A percentile compares a stretch with the other conserved stretches of the same genome.
Conservation (phyloP, 2,329 filamentous ascomycete species). For the Lecanicillium sp. region DNA sequence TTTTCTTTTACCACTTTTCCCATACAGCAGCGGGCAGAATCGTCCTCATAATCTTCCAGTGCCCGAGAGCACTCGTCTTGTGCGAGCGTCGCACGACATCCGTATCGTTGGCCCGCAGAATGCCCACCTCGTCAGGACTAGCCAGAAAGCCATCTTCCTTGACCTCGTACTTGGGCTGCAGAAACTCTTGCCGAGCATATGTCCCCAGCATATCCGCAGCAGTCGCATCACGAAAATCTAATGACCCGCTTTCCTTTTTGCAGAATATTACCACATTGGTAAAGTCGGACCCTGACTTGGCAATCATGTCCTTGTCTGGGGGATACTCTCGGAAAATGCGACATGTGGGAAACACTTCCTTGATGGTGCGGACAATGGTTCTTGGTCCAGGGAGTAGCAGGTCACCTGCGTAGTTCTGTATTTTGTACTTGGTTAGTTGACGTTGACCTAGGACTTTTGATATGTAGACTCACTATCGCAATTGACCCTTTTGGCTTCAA, state of each 20-base stretch:
- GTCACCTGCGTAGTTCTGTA: constrained; percentile 89
- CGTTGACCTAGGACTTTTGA: constrained; percentile 5
- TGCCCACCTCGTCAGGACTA: constrained; percentile 30
- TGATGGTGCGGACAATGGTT: constrained; percentile 76
- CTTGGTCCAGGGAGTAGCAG: constrained; percentile 66
- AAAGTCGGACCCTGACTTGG: constrained; percentile 56
- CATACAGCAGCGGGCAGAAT: constrained; percentile 73
- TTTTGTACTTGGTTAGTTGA: constrained; percentile 15
- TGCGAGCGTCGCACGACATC: constrained; percentile 63
- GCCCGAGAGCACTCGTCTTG: constrained; percentile 65
- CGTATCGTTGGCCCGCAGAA: constrained; percentile 58
- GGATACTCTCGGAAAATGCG: constrained; percentile 79
- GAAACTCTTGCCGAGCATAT: constrained; percentile 57
- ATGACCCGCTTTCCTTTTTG: constrained; percentile 46
- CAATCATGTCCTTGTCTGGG: constrained; percentile 37
- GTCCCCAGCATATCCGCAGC: constrained; percentile 64
- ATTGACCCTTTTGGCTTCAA: constrained; percentile 74
- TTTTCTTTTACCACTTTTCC: constrained; percentile 64
- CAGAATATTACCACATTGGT: constrained; percentile 97
- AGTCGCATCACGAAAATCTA: constrained; percentile 60
- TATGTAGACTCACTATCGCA: constrained; percentile 62
- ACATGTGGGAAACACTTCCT: constrained; percentile 76
- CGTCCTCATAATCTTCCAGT: constrained; percentile 87
- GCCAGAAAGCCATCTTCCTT: constrained; percentile 40
- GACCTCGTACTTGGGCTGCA: constrained; percentile 67